Percentiles rank a stretch among this genome's conserved stretches.
Evolutionary conservation across 2,329 filamentous ascomycete genomes (phyloP).

Genomic region (Alternaria arbusti): DNA sequence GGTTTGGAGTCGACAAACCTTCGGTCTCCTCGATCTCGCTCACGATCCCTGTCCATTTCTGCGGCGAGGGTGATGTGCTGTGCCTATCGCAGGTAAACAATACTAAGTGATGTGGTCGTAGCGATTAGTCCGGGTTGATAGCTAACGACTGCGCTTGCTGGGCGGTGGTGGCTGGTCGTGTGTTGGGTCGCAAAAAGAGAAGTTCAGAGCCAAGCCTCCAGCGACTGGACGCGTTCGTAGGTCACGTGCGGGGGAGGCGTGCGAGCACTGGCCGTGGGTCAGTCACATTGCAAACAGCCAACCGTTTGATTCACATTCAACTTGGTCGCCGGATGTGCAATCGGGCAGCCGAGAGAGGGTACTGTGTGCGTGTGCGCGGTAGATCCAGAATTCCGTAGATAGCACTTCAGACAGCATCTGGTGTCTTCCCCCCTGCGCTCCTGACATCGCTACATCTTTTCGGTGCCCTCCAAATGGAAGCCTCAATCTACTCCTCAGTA

Average conservation of each 20-base stretch:
- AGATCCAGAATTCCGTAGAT: not conserved
- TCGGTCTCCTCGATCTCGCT: conserved; percentile 51
- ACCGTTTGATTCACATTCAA: not conserved
- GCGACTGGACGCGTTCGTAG: conserved; percentile 14
- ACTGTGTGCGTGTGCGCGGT: not conserved
- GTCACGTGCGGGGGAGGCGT: conserved; percentile 14
- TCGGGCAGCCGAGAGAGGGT: not conserved
- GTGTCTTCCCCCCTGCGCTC: not conserved
- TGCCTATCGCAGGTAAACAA: not conserved
- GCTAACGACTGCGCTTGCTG: conserved; percentile 1
- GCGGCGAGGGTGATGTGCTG: not conserved
- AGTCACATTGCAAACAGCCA: conserved; percentile 2
- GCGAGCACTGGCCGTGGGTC: not conserved
- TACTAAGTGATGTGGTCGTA: not conserved
- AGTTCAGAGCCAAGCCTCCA: conserved; percentile 29
- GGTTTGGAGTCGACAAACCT: conserved; percentile 48
- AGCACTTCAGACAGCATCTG: not conserved
- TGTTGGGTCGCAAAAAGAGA: conserved; percentile 34
- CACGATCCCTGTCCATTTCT: conserved; percentile 49
- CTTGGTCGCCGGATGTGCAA: not conserved
- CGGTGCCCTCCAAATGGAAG: not conserved
- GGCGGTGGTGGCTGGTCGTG: conserved; percentile 9
- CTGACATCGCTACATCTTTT: not conserved
- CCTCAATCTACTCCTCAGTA: not conserved
- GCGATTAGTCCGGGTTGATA: not conserved